Percentiles rank a stretch among this genome's conserved stretches.
phyloP scores from a whole-genome alignment of 129 eudicot genomes.

The Logfia minima region DNA sequence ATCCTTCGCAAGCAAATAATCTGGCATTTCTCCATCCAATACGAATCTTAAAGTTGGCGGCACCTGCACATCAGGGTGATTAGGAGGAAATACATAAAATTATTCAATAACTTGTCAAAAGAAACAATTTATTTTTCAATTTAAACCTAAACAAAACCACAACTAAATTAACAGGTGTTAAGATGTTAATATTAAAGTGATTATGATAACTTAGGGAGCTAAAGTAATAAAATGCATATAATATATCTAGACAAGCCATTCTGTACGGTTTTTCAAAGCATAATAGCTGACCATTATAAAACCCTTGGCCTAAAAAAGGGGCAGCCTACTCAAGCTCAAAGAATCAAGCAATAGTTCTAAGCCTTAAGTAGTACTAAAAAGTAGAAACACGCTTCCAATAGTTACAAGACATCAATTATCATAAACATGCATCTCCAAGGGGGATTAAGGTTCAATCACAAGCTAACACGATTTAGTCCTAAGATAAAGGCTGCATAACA shows the following conservation, averaged over 20 bases:
- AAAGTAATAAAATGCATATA: not conserved
- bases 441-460: not conserved
- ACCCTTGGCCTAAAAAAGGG: not conserved
- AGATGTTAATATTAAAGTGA: not conserved
- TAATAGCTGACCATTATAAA: not conserved
- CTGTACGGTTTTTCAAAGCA: not conserved
- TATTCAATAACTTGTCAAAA: not conserved
- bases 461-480: not conserved
- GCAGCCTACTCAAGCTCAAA: no score
- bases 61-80: slow-evolving; percentile 52
- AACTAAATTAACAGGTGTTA: not conserved
- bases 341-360: not conserved
- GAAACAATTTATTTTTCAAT: not conserved
- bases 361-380: not conserved
- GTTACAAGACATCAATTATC: not conserved
- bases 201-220: not conserved
- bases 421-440: not conserved
- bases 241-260: not conserved
- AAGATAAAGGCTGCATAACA: not conserved
- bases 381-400: not conserved
- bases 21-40: slow-evolving; percentile 98
- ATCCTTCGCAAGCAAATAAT: slow-evolving; percentile 92
- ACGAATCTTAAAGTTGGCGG: slow-evolving; percentile 97
- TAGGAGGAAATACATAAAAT: not conserved
- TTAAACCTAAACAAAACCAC: not conserved